A percentile compares a stretch with the other conserved stretches of the same genome.
Conservation (phyloP, 2,329 filamentous ascomycete species). For the Verticillium nubilum region DNA sequence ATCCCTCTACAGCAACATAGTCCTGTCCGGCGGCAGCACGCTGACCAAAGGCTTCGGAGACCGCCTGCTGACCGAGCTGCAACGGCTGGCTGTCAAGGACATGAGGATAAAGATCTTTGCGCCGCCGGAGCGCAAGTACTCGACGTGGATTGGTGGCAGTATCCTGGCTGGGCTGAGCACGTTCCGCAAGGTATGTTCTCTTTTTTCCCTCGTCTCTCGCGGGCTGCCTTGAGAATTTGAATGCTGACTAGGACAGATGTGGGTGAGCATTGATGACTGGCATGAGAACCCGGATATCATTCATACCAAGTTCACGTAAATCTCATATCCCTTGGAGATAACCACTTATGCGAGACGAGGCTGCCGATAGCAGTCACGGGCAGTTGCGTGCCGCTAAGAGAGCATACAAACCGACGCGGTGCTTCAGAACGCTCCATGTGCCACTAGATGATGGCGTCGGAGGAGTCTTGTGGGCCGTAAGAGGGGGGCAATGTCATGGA, state of each 20-base stretch:
- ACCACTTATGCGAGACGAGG: neutral
- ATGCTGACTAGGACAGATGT: conserved; percentile 63
- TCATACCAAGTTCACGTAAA: conserved; percentile 94
- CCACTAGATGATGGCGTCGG: neutral
- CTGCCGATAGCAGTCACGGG: neutral
- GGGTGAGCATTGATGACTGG: conserved; percentile 99
- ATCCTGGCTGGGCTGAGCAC: conserved; percentile 96
- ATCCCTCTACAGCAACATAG: conserved; percentile 91
- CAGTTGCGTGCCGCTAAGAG: neutral
- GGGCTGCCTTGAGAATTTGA: neutral
- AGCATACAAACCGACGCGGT: neutral
- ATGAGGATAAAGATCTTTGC: conserved; percentile 99
- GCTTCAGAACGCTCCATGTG: neutral
- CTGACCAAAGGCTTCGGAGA: conserved; percentile 97
- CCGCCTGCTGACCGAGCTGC: conserved; percentile 84
- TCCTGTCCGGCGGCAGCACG: conserved; percentile 92
- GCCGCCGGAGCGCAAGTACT: conserved; percentile 95
- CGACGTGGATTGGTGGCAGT: conserved; percentile 97
- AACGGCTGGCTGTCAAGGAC: conserved; percentile 91
- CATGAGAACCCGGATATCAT: conserved; percentile 99
- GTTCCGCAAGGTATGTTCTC: conserved; percentile 81
- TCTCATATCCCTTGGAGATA: no score
- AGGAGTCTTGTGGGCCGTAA: neutral
- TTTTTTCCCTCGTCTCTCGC: neutral
- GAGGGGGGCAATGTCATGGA: conserved; percentile 1